Percentiles rank a stretch among this genome's conserved stretches.
phyloP scores from a whole-genome alignment of 2,329 filamentous ascomycete genomes.

The Fusarium compactum region DNA sequence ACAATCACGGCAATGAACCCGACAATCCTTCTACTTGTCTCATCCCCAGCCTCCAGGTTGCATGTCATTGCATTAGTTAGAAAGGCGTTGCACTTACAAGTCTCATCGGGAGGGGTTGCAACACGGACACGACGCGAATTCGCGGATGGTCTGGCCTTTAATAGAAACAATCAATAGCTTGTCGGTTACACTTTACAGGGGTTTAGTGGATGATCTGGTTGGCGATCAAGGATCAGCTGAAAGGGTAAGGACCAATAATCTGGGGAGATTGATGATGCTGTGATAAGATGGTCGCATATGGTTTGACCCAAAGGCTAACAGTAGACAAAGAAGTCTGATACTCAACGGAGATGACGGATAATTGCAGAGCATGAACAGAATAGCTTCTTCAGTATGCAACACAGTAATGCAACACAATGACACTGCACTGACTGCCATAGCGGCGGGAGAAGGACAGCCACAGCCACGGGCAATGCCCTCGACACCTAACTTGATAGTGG shows the following conservation, averaged over 20 bases:
- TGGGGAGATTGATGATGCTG: constrained; percentile 4
- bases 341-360: not conserved
- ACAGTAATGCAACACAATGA: not conserved
- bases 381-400: not conserved
- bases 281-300: constrained; percentile 41
- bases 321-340: not conserved
- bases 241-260: constrained; percentile 23
- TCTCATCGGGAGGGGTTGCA: constrained; percentile 28
- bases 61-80: constrained; percentile 33
- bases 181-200: constrained; percentile 16
- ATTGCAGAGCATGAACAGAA: not conserved
- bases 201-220: constrained; percentile 19
- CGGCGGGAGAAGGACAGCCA: not conserved
- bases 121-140: constrained; percentile 44
- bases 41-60: constrained; percentile 36
- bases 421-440: not conserved
- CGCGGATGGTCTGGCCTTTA: constrained; percentile 46
- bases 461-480: not conserved
- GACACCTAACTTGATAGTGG: constrained; percentile 1
- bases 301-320: not conserved
- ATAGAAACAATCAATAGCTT: constrained; percentile 29
- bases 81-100: constrained; percentile 15
- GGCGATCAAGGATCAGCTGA: constrained; percentile 36
- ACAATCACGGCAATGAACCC: not conserved
- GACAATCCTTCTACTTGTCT: constrained; percentile 1